phyloP scores from a whole-genome alignment of 2,329 filamentous ascomycete genomes.

The Colletotrichum tofieldiae region DNA sequence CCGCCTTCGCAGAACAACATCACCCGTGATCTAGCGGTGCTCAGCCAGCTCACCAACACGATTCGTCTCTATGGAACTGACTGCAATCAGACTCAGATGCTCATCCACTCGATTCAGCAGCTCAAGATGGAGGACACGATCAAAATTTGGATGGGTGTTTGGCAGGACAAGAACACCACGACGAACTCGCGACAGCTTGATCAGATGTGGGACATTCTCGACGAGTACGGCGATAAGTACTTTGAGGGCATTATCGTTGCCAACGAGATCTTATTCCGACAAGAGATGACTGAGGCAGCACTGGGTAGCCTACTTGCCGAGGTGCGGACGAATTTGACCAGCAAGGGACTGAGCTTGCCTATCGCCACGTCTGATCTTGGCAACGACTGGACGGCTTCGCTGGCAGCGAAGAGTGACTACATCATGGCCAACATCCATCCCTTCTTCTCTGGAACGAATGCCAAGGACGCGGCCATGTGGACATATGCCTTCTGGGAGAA shows the following conservation, averaged over 20 bases:
- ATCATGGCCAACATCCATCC: conserved; percentile 98
- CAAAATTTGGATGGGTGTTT: conserved; percentile 96
- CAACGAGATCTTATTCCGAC: conserved; percentile 83
- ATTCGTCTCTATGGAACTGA: conserved; percentile 95
- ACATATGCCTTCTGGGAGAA: conserved; percentile 86
- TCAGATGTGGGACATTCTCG: conserved; percentile 89
- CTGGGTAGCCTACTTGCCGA: conserved; percentile 76
- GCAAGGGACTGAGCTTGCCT: conserved; percentile 75
- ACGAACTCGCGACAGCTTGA: conserved; percentile 87
- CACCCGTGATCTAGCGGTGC: conserved; percentile 89
- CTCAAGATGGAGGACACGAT: conserved; percentile 80
- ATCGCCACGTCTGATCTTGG: conserved; percentile 92
- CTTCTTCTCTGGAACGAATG: conserved; percentile 88
- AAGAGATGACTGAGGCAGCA: conserved; percentile 78
- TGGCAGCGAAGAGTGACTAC: conserved; percentile 82
- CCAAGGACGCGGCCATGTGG: conserved; percentile 81
- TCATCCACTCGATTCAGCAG: conserved; percentile 84
- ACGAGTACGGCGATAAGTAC: conserved; percentile 75
- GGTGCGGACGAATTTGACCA: conserved; percentile 81
- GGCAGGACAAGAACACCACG: conserved; percentile 87
- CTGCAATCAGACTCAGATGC: conserved; percentile 97
- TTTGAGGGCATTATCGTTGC: conserved; percentile 89
- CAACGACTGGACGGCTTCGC: conserved; percentile 83
- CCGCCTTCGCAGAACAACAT: conserved; percentile 95
- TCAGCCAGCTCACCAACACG: conserved; percentile 90